Conservation (phyloP, 1,284 basidiomycete species). For the Melampsora larici-populina region DNA sequence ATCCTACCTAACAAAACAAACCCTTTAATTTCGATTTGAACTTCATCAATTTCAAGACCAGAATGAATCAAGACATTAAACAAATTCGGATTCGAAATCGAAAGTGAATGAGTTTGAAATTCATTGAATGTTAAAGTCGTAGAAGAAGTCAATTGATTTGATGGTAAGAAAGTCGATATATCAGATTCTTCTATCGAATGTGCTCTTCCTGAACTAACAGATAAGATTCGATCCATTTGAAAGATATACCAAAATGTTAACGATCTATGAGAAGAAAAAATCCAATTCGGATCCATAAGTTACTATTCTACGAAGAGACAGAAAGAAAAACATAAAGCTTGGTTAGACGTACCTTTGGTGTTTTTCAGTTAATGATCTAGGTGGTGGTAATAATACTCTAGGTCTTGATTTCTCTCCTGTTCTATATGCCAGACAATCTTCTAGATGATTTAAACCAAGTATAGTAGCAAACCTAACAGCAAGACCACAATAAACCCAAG, state of each 20-base stretch:
- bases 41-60: slow-evolving; percentile 21
- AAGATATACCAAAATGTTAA: slow-evolving; percentile 31
- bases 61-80: slow-evolving; percentile 28
- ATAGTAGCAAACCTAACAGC: slow-evolving; percentile 22
- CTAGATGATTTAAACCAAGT: slow-evolving; percentile 25
- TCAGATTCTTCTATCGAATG: slow-evolving; percentile 36
- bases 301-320: neutral
- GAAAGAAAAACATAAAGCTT: neutral
- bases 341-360: slow-evolving; percentile 17
- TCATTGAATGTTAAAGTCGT: slow-evolving; percentile 1
- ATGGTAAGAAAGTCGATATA: slow-evolving; percentile 28
- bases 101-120: slow-evolving; percentile 20
- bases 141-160: slow-evolving; percentile 13
- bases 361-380: slow-evolving; percentile 10
- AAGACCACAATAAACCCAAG: slow-evolving; percentile 26
- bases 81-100: slow-evolving; percentile 27
- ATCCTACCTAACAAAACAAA: slow-evolving; percentile 25
- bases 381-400: slow-evolving; percentile 18
- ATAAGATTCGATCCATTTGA: slow-evolving; percentile 34
- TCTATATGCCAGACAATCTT: slow-evolving; percentile 14
- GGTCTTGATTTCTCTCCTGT: slow-evolving; percentile 15
- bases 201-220: slow-evolving; percentile 25
- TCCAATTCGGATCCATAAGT: neutral
- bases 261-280: slow-evolving; percentile 16
- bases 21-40: slow-evolving; percentile 36